phyloP scores from a whole-genome alignment of 768 basidiomycete species.

The Collybia mongolica region DNA sequence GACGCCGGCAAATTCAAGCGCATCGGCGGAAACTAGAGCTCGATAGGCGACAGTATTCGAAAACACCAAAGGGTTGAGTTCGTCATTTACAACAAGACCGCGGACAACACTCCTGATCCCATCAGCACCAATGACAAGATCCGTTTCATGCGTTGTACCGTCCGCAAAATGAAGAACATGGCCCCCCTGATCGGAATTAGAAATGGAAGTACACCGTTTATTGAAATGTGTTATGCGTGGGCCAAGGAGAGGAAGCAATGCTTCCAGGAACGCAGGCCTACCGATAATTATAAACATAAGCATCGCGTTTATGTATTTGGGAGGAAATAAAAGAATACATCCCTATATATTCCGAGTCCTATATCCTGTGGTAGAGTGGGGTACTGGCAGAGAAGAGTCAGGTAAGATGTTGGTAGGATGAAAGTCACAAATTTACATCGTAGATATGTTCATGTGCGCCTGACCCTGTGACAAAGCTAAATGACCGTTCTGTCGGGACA shows the following conservation, averaged over 20 bases:
- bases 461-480: conserved; percentile 40
- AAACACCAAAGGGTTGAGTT: conserved; percentile 31
- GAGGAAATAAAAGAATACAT: neutral
- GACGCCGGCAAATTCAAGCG: conserved; percentile 40
- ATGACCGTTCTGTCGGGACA: conserved; percentile 27
- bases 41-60: conserved; percentile 50
- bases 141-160: conserved; percentile 42
- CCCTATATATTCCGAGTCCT: conserved; percentile 45
- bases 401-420: neutral
- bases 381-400: conserved; percentile 25
- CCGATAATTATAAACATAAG: neutral
- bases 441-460: conserved; percentile 42
- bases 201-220: conserved; percentile 45
- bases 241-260: conserved; percentile 42
- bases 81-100: conserved; percentile 29
- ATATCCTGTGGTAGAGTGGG: conserved; percentile 27
- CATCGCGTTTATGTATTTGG: neutral
- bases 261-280: conserved; percentile 51
- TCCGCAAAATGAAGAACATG: conserved; percentile 46
- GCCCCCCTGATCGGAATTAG: conserved; percentile 20
- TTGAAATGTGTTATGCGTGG: conserved; percentile 43
- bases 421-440: conserved; percentile 30
- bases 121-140: conserved; percentile 52
- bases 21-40: conserved; percentile 39
- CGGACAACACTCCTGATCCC: conserved; percentile 51